Evolutionary conservation across 2,329 filamentous ascomycete genomes (phyloP).

Genomic region (Exophiala sp.): DNA sequence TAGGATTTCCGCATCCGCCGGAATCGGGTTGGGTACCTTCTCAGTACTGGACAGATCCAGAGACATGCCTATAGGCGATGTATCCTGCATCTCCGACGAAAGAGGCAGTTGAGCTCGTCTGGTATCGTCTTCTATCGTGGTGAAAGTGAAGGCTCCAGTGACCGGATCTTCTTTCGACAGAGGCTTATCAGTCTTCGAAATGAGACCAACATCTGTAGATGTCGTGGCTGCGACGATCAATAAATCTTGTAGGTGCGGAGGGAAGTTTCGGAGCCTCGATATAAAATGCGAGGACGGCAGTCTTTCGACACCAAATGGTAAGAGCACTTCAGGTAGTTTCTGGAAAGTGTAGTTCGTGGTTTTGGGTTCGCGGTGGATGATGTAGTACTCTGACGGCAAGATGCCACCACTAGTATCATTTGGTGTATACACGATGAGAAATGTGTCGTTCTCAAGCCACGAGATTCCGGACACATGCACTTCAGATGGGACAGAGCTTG

Average conservation of each 20-base stretch:
- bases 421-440: conserved; percentile 73
- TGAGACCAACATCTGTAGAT: conserved; percentile 68
- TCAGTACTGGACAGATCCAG: conserved; percentile 80
- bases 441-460: conserved; percentile 85
- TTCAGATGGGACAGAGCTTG: conserved; percentile 58
- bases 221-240: conserved; percentile 77
- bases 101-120: conserved; percentile 70
- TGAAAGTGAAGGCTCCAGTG: conserved; percentile 65
- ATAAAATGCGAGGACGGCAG: conserved; percentile 70
- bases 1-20: conserved; percentile 67
- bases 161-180: conserved; percentile 58
- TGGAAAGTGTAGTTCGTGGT: conserved; percentile 61
- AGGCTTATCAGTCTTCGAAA: conserved; percentile 66
- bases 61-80: conserved; percentile 69
- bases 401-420: conserved; percentile 40
- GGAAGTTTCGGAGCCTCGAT: conserved; percentile 70
- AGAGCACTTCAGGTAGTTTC: conserved; percentile 67
- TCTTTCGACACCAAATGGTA: conserved; percentile 61
- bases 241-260: conserved; percentile 71
- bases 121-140: conserved; percentile 66
- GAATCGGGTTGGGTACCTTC: conserved; percentile 70
- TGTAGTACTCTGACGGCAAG: conserved; percentile 66
- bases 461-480: conserved; percentile 72
- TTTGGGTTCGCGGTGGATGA: conserved; percentile 63
- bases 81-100: conserved; percentile 60